phyloP scores from a whole-genome alignment of 345 rosid species.

The Lepidium aucheri region DNA sequence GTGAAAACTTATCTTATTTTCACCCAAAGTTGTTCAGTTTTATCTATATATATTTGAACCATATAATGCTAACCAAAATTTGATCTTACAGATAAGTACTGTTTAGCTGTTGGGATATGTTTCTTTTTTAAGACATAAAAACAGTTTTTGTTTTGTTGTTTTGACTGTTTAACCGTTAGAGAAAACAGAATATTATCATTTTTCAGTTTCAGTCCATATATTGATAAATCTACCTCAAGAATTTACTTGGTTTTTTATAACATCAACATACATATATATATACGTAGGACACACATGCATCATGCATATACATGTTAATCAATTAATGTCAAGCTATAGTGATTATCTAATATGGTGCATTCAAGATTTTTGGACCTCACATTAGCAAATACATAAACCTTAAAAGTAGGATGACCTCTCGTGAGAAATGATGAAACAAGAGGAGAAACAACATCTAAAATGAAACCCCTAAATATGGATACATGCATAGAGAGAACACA shows the following conservation, averaged over 20 bases:
- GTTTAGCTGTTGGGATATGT: conserved; percentile 2
- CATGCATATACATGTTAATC: neutral
- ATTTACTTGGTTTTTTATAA: neutral
- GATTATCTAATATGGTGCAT: neutral
- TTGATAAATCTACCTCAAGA: neutral
- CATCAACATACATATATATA: neutral
- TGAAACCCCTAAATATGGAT: conserved; percentile 7
- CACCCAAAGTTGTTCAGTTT: neutral
- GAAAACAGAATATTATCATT: too few species aligned
- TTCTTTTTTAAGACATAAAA: conserved; percentile 11
- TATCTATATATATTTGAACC: neutral
- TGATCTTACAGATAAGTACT: neutral
- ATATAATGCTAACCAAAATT: neutral
- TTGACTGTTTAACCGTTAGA: neutral
- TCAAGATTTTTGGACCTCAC: conserved; percentile 2
- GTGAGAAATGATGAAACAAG: neutral
- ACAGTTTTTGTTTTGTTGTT: neutral
- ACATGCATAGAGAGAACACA: neutral
- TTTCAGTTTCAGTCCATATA: too few species aligned
- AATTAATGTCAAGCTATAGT: neutral
- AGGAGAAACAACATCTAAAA: neutral
- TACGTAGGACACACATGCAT: too few species aligned
- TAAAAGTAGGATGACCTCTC: conserved; percentile 21
- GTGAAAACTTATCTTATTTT: neutral
- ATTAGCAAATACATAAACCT: conserved; percentile 3